Evolutionary conservation across 768 basidiomycete genomes (phyloP).

Genomic region (Sutorius australiensis): DNA sequence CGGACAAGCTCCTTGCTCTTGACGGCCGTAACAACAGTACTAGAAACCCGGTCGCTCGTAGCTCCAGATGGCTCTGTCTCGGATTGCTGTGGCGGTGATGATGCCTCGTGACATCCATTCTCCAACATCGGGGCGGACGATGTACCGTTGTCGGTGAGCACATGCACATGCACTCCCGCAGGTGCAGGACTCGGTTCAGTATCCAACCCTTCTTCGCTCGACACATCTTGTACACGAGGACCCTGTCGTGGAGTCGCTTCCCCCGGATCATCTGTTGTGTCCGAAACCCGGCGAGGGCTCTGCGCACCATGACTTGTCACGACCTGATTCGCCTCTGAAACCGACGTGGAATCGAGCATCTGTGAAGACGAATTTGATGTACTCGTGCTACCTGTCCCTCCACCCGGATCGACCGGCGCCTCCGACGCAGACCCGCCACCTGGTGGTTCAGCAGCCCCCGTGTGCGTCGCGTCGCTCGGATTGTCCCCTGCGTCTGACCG

Average conservation of each 20-base stretch:
- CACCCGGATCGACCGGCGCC: conserved; percentile 21
- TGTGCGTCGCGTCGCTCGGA: neutral
- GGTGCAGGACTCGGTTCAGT: neutral
- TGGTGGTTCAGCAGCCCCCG: neutral
- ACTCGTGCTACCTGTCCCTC: conserved; percentile 1
- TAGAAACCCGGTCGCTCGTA: neutral
- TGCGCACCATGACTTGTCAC: neutral
- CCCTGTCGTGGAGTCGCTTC: conserved; percentile 19
- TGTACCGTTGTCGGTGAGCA: no score
- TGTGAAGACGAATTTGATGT: conserved; percentile 2
- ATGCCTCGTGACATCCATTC: conserved; percentile 8
- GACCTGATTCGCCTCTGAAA: neutral
- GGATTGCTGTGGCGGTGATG: neutral
- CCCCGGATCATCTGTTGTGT: conserved; percentile 4
- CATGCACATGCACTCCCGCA: neutral
- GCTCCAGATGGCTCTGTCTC: conserved; percentile 7
- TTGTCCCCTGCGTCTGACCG: conserved; percentile 11
- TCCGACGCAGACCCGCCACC: conserved; percentile 5
- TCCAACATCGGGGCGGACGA: neutral
- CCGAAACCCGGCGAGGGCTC: neutral
- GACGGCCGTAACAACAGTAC: neutral
- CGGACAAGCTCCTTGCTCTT: conserved; percentile 24
- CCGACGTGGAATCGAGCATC: conserved; percentile 4
- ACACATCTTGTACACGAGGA: neutral
- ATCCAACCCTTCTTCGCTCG: neutral